A percentile compares a stretch with the other conserved stretches of the same genome.
phyloP scores from a whole-genome alignment of 257 asterid species.

The Handroanthus guayacan region DNA sequence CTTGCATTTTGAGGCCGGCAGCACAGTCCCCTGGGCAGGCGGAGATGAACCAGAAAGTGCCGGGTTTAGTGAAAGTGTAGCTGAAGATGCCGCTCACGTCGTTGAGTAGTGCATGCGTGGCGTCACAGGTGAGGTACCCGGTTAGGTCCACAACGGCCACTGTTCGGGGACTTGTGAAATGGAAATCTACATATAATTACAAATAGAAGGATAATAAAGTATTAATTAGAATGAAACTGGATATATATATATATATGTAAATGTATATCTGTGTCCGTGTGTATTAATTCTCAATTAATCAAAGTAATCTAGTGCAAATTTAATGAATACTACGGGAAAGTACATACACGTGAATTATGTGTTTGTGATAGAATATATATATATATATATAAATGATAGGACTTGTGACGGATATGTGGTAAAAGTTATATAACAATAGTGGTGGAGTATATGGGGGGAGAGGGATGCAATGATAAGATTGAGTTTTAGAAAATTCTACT shows the following conservation, averaged over 20 bases:
- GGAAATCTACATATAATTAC: neutral
- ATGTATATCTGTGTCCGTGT: neutral
- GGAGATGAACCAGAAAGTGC: neutral
- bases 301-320: no score
- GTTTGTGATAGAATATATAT: no score
- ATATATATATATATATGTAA: neutral
- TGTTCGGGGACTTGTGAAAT: neutral
- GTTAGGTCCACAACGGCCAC: neutral
- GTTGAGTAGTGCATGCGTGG: neutral
- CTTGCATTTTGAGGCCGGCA: neutral
- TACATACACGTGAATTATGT: no score
- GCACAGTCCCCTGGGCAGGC: neutral
- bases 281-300: no score
- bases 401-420: no score
- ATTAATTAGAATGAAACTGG: no score
- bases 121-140: neutral
- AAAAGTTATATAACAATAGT: no score
- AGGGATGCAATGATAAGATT: no score
- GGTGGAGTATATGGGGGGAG: no score
- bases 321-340: no score
- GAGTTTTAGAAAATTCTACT: no score
- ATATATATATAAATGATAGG: no score
- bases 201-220: neutral
- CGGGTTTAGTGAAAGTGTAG: neutral
- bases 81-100: neutral